phyloP scores from a whole-genome alignment of 2,329 filamentous ascomycete genomes.

The Cladosporium sp. region DNA sequence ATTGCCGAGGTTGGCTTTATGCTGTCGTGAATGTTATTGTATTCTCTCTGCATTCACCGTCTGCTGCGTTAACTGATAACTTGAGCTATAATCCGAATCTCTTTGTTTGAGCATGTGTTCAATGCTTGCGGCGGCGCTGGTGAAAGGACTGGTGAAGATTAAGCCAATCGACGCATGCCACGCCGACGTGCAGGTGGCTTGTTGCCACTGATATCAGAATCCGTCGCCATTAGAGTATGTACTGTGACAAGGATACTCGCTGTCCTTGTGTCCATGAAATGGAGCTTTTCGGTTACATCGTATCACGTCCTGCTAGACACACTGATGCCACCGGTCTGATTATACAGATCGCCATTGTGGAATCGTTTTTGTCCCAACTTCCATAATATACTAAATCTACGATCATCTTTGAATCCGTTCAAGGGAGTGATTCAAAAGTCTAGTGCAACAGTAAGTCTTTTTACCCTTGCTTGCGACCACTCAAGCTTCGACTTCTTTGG shows the following conservation, averaged over 20 bases:
- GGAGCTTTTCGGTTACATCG: background rate
- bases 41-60: background rate
- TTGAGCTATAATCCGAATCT: background rate
- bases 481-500: background rate
- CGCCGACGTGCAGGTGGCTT: background rate
- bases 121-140: background rate
- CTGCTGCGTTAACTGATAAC: background rate
- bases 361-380: background rate
- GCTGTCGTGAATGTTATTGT: background rate
- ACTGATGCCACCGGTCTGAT: background rate
- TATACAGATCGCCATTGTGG: background rate
- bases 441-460: background rate
- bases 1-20: background rate
- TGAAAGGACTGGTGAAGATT: background rate
- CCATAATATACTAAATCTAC: background rate
- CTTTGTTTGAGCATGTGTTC: background rate
- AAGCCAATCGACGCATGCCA: background rate
- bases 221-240: background rate
- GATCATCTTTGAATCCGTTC: background rate
- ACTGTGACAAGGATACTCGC: background rate
- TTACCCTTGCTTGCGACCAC: background rate
- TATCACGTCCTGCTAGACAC: background rate
- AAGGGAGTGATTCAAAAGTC: background rate
- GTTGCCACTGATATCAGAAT: background rate
- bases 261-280: background rate